A percentile compares a stretch with the other conserved stretches of the same genome.
phyloP scores from a whole-genome alignment of 305 asterid genomes.

The Salvia sclarea region DNA sequence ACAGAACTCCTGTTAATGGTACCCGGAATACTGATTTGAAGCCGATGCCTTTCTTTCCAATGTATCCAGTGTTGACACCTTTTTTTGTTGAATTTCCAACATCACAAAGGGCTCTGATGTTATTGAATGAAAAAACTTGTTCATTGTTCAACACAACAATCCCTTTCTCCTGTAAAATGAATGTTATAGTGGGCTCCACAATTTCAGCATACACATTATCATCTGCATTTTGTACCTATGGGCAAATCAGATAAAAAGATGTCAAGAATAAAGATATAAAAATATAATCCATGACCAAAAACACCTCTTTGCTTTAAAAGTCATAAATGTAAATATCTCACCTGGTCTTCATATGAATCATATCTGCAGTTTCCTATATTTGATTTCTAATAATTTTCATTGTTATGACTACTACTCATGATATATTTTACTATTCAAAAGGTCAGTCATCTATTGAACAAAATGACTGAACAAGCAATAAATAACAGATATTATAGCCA shows the following conservation, averaged over 20 bases:
- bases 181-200: constrained; percentile 84
- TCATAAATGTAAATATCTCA: background rate
- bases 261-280: constrained; percentile 9
- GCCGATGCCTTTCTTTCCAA: constrained; percentile 99
- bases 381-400: background rate
- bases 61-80: constrained; percentile 71
- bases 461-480: background rate
- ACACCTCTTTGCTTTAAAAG: background rate
- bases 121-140: constrained; percentile 72
- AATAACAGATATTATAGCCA: background rate
- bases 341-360: background rate
- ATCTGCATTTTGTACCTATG: constrained; percentile 98
- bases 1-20: constrained; percentile 28
- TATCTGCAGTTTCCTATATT: background rate
- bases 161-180: constrained; percentile 78
- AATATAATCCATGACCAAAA: background rate
- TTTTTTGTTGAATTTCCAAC: constrained; percentile 93
- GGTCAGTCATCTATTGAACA: background rate
- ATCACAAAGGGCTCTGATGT: constrained; percentile 92
- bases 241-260: constrained; percentile 33
- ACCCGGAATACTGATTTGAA: constrained; percentile 98
- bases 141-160: constrained; percentile 82
- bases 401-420: background rate
- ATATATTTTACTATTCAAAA: background rate
- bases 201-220: constrained; percentile 71